A percentile compares a stretch with the other conserved stretches of the same genome.
Evolutionary conservation across 768 basidiomycete genomes (phyloP).

Genomic region (Roridomyces roridus): DNA sequence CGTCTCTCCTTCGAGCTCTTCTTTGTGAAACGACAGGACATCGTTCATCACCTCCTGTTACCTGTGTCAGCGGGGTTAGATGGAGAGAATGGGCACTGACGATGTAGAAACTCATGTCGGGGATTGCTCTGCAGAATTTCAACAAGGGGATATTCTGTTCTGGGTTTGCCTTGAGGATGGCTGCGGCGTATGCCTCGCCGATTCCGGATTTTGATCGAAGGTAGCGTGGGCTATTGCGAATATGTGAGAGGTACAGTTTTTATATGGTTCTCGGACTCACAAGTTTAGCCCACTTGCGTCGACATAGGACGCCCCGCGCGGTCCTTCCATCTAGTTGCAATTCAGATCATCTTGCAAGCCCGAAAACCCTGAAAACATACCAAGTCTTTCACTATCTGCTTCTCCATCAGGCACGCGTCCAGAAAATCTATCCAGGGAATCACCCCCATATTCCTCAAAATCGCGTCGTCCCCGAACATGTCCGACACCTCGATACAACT

Average conservation of each 20-base stretch:
- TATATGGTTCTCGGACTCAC: too few species aligned
- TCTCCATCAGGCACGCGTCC: not conserved
- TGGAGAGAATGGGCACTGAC: too few species aligned
- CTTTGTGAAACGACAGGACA: conserved; percentile 17
- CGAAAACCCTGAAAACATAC: too few species aligned
- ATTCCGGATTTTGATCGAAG: not conserved
- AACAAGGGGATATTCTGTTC: not conserved
- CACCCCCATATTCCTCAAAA: not conserved
- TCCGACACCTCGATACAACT: not conserved
- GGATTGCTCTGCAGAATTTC: not conserved
- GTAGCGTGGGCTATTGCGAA: not conserved
- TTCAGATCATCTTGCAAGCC: too few species aligned
- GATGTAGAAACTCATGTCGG: not conserved
- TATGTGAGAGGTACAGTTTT: too few species aligned
- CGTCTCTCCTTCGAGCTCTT: conserved; percentile 15
- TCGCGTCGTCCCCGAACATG: not conserved
- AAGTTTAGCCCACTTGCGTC: too few species aligned
- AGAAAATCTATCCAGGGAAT: not conserved
- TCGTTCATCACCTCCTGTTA: conserved; percentile 15
- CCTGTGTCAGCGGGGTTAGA: too few species aligned
- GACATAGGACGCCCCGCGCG: too few species aligned
- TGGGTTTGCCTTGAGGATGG: not conserved
- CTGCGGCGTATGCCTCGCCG: not conserved
- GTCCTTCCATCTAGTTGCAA: too few species aligned
- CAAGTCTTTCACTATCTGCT: not conserved